Evolutionary conservation across 257 asterid species (phyloP).

Genomic region (Rhazya stricta): DNA sequence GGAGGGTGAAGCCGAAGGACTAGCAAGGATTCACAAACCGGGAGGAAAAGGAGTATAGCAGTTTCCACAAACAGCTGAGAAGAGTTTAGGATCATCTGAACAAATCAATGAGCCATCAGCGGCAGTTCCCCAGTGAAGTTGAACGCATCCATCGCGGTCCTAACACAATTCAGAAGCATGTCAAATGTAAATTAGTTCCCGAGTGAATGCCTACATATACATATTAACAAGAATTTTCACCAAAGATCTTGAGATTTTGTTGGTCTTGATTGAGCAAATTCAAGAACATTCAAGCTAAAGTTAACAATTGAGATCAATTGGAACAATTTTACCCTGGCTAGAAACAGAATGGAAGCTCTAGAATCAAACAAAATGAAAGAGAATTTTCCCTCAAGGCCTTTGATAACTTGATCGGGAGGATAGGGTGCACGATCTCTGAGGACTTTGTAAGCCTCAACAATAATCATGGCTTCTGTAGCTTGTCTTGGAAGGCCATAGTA

Average conservation of each 20-base stretch:
- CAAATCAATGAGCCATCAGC: slow-evolving; percentile 61
- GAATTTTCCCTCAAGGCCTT: slow-evolving; percentile 56
- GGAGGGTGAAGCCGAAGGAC: not conserved
- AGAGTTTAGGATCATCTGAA: slow-evolving; percentile 51
- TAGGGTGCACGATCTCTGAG: slow-evolving; percentile 63
- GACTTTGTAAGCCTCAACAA: slow-evolving; percentile 56
- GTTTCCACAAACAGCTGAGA: slow-evolving; percentile 50
- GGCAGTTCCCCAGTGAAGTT: slow-evolving; percentile 68
- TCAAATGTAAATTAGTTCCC: not conserved
- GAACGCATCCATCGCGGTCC: slow-evolving; percentile 59
- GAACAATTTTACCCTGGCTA: slow-evolving; percentile 44
- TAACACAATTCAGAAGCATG: slow-evolving; percentile 13
- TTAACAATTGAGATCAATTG: not conserved
- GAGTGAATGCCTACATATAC: not conserved
- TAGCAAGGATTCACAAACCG: slow-evolving; percentile 23
- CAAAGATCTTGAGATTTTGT: not conserved
- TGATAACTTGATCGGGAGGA: slow-evolving; percentile 66
- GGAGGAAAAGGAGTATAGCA: slow-evolving; percentile 64
- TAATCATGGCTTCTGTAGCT: slow-evolving; percentile 52
- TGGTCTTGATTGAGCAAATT: too few relatives aligned
- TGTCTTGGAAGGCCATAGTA: slow-evolving; percentile 57
- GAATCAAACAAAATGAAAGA: slow-evolving; percentile 58
- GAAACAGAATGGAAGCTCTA: slow-evolving; percentile 45
- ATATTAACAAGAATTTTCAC: not conserved
- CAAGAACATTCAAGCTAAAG: not conserved